Evolutionary conservation across 2,329 filamentous ascomycete species (phyloP).

Genomic region (Colletotrichum truncatum): DNA sequence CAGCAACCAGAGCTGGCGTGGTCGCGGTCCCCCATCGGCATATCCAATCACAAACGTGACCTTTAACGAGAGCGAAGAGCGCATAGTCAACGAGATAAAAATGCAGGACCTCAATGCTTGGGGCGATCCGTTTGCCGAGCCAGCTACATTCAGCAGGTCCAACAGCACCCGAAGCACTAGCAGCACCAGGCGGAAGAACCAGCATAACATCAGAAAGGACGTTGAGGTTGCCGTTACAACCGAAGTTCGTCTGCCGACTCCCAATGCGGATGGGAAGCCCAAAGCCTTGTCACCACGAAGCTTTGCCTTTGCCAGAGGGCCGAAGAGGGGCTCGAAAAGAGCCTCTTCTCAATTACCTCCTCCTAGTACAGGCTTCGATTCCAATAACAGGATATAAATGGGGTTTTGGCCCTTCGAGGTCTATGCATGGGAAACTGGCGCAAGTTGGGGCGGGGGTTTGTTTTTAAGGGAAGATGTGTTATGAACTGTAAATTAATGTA

Average conservation of each 20-base stretch:
- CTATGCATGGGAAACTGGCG: no score
- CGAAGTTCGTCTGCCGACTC: not conserved
- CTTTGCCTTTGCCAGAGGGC: slow-evolving; percentile 4
- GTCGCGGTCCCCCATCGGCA: slow-evolving; percentile 40
- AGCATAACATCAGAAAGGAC: not conserved
- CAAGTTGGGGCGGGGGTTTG: no score
- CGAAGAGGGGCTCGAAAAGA: not conserved
- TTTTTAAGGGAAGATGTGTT: no score
- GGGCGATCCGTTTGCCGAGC: slow-evolving; percentile 57
- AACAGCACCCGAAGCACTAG: not conserved
- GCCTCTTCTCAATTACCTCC: not conserved
- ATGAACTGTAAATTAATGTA: no score
- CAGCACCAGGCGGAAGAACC: not conserved
- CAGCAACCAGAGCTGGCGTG: slow-evolving; percentile 39
- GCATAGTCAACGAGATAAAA: slow-evolving; percentile 53
- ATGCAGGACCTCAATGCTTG: slow-evolving; percentile 40
- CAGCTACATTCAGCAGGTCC: not conserved
- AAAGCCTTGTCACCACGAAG: not conserved
- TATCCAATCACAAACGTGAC: slow-evolving; percentile 49
- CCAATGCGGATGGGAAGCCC: not conserved
- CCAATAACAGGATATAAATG: not conserved
- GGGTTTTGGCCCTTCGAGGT: no score
- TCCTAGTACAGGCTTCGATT: not conserved
- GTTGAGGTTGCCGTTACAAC: not conserved
- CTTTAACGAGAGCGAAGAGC: slow-evolving; percentile 47